Percentiles rank a stretch among this genome's conserved stretches.
Evolutionary conservation across 1,284 basidiomycete species (phyloP).

Genomic region (Moesziomyces sp.): DNA sequence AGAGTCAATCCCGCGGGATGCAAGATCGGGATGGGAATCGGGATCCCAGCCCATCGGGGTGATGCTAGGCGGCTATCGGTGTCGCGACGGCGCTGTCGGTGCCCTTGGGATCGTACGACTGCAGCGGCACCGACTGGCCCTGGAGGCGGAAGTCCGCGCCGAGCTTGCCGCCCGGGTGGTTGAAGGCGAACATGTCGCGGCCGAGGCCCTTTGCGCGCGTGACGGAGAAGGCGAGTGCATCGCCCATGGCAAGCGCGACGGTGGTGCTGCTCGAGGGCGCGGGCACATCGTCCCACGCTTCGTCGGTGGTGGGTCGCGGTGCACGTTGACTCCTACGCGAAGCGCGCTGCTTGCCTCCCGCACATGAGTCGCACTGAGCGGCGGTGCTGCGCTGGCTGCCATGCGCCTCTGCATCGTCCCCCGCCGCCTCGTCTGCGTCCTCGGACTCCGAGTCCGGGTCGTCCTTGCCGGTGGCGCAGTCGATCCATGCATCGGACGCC

Average conservation of each 20-base stretch:
- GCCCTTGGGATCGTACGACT: conserved; percentile 13
- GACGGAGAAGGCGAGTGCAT: conserved; percentile 66
- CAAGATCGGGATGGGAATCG: no score
- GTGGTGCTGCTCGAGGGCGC: conserved; percentile 68
- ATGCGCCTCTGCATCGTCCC: not conserved
- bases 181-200: conserved; percentile 58
- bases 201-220: conserved; percentile 54
- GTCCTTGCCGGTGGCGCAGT: conserved; percentile 62
- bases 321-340: not conserved
- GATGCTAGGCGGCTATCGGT: conserved; percentile 23
- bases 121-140: conserved; percentile 22
- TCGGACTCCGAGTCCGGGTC: conserved; percentile 55
- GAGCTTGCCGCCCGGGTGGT: conserved; percentile 68
- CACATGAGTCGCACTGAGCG: conserved; percentile 9
- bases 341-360: conserved; percentile 9
- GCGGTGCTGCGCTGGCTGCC: not conserved
- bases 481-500: conserved; percentile 66
- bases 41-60: no score
- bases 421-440: conserved; percentile 14
- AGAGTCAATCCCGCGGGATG: no score
- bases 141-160: conserved; percentile 51
- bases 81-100: conserved; percentile 30
- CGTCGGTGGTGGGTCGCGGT: conserved; percentile 31
- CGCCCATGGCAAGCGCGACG: conserved; percentile 68
- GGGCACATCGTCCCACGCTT: conserved; percentile 60